Base-by-base conservation (phyloP, 176 grass and related monocot species). In the Dendrocalamus sinicus region DNA sequence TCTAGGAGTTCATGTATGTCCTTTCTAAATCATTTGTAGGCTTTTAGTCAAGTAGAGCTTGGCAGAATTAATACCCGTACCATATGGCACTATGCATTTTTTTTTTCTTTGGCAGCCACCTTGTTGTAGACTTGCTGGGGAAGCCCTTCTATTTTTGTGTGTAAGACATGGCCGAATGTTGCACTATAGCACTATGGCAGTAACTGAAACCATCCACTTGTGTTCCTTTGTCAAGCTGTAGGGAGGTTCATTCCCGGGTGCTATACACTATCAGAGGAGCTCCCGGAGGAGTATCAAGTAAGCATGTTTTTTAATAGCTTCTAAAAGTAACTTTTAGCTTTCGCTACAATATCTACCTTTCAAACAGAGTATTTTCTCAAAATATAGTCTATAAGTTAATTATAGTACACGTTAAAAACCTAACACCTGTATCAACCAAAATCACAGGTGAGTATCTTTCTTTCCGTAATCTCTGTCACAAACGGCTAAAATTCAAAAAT, bases 221-320 rank as follows among this genome's bases (percentile, higher is more conserved):
- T 79, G 14, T 63, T 48, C 26, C 52, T 77, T 66, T 70, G 53
- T 15, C 72, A 39, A 57, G 76, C 35, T 86, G 52, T 84, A 98
- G 96, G 93, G 68, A 94, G 86, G 76, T 96, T 96, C 84, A 96
- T 98, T 79, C 96, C 96, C 5, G 93, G 93, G n/a, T 96, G 96
- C 79, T 98, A 98, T 59, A 98, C 96, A 24, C 93, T 32, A 32
- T 32, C 32, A 32, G 32, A 32, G 32, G 96, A 99, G 78, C 96
- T 99, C 72, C 93, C 93, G 6, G 96, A 96, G 60, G 96, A 98
- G 85, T 98, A 98, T 75, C 93, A 92, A 77, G 96, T 98, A 88
- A 43, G 30, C 30, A 2, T 32, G 30, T 32, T 32, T 2, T 32
- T 32, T 32, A 32, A 32, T 32, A 0, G 30, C 2, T 32, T 32